Evolutionary conservation across 371 early-diverging fungal species (phyloP).

Genomic region (Mortierella sp.): DNA sequence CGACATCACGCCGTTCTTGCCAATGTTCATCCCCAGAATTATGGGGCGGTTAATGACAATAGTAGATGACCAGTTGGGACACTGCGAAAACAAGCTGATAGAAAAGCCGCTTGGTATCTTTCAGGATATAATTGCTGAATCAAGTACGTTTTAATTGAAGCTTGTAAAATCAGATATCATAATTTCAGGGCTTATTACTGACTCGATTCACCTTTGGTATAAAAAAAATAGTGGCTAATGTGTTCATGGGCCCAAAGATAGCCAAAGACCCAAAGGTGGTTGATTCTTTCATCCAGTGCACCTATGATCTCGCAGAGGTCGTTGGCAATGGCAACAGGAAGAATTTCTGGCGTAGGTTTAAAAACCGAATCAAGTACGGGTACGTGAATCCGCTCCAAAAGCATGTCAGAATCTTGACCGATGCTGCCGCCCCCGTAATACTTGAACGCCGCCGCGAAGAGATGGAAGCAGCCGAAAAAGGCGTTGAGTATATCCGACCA

Average conservation of each 20-base stretch:
- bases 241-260: slow-evolving; percentile 43
- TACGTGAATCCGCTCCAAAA: slow-evolving; percentile 26
- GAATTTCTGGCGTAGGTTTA: slow-evolving; percentile 22
- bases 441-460: slow-evolving; percentile 40
- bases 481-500: slow-evolving; percentile 24
- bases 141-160: slow-evolving; percentile 26
- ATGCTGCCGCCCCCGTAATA: slow-evolving; percentile 31
- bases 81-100: slow-evolving; percentile 22
- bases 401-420: slow-evolving; percentile 28
- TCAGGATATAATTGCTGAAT: slow-evolving; percentile 46
- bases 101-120: slow-evolving; percentile 29
- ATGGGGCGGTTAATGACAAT: slow-evolving; percentile 15
- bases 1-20: slow-evolving; percentile 29
- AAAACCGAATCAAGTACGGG: slow-evolving; percentile 18
- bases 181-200: neutral
- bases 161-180: neutral
- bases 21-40: slow-evolving; percentile 40
- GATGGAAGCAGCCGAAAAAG: slow-evolving; percentile 23
- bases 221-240: slow-evolving; percentile 29
- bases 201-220: too few relatives aligned
- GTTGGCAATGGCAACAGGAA: neutral
- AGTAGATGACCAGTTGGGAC: slow-evolving; percentile 19
- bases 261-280: slow-evolving; percentile 24
- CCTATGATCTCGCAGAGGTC: slow-evolving; percentile 28
- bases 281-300: slow-evolving; percentile 34